Evolutionary conservation across 768 basidiomycete species (phyloP).

Genomic region (Hericium rajendrae): DNA sequence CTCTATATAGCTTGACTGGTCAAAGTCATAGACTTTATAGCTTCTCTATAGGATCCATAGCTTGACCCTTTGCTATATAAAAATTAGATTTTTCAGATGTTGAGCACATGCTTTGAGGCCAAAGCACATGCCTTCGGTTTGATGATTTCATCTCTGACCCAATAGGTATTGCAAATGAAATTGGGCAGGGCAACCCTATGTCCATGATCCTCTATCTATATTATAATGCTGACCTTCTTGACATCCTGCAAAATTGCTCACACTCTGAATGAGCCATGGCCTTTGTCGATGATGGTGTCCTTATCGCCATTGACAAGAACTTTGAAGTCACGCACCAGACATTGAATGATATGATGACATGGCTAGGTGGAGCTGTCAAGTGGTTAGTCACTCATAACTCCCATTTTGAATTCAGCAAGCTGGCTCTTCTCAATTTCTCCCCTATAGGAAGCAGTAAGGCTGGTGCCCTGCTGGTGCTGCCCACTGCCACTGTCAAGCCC

Average conservation of each 20-base stretch:
- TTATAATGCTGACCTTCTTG: constrained; percentile 17
- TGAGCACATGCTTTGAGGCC: no score
- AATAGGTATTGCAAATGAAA: no score
- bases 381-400: constrained; percentile 3
- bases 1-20: no score
- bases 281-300: background rate
- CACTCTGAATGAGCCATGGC: background rate
- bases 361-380: background rate
- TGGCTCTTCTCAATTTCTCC: constrained; percentile 1
- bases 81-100: no score
- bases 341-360: background rate
- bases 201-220: constrained; percentile 15
- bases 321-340: constrained; percentile 14
- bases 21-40: no score
- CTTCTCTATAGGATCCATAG: no score
- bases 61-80: no score
- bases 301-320: constrained; percentile 17
- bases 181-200: no score
- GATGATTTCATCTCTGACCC: no score
- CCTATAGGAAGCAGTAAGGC: background rate
- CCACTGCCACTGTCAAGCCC: background rate
- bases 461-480: background rate
- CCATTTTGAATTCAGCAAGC: background rate
- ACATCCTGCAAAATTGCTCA: background rate
- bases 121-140: no score